phyloP scores from a whole-genome alignment of 2,329 filamentous ascomycete genomes.

The Beauveria pseudobassiana region DNA sequence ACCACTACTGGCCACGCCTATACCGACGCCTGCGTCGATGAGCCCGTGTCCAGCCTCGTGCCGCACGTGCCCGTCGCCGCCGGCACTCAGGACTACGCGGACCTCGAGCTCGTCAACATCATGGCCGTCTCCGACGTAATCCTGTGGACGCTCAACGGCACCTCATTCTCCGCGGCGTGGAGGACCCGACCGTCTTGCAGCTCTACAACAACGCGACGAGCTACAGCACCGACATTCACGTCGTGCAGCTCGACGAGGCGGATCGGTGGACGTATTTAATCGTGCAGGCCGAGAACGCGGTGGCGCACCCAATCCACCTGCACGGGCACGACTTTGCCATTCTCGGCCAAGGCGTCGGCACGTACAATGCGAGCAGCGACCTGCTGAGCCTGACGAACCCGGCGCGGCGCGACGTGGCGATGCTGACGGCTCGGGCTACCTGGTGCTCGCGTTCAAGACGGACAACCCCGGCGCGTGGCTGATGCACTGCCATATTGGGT shows the following conservation, averaged over 20 bases:
- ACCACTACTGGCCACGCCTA: background rate
- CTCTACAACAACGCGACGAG: background rate
- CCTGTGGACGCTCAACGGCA: background rate
- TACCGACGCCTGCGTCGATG: background rate
- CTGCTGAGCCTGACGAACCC: constrained; percentile 30
- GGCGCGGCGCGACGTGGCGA: constrained; percentile 43
- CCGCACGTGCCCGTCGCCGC: background rate
- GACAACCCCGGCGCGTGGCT: constrained; percentile 16
- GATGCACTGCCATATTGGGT: constrained; percentile 47
- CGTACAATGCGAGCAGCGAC: constrained; percentile 3
- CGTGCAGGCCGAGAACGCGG: constrained; percentile 8
- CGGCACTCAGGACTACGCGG: background rate
- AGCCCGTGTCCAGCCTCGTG: background rate
- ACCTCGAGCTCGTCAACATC: background rate
- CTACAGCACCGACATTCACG: background rate
- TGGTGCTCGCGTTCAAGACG: constrained; percentile 42
- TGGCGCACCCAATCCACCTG: constrained; percentile 17
- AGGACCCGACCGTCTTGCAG: background rate
- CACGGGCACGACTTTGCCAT: constrained; percentile 19
- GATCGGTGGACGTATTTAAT: constrained; percentile 16
- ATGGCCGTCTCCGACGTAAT: background rate
- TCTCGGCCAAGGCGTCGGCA: constrained; percentile 15
- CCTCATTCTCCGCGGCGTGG: background rate
- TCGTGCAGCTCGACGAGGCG: constrained; percentile 3
- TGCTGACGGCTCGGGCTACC: constrained; percentile 35